Base-by-base conservation (phyloP, 306 rosid genomes). In the Aeschynomene evenia region DNA sequence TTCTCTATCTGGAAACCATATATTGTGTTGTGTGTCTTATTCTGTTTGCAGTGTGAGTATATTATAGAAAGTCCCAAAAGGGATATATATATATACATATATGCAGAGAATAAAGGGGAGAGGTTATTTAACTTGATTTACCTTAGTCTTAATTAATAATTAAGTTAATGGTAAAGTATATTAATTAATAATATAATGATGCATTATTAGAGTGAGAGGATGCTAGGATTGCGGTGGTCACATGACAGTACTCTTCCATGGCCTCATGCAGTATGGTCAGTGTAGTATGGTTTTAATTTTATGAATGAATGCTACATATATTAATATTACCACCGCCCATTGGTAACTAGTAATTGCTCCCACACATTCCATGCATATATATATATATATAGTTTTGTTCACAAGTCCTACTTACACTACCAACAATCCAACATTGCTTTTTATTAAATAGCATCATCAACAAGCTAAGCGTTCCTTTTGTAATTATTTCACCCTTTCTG, bases 191-290 rank as follows among this genome's bases (percentile, higher is more conserved):
- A n/a, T n/a, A 28, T 26, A 50, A 26, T 9, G 50, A 18, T 77
- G 65, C 74, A 79, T 73, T 83, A 57, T 78, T 57, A 66, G 79
- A 64, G 76, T 69, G 81, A 63, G 80, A 68, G 62, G 74, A 65
- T 65, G 87, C 85, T 54, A 73, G 40, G 77, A 86, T 76, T 76
- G 87, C 95, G 89, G 91, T 70, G 83, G 74, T 84, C 91, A 88
- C 91, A 74, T 86, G 86, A 78, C 68, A n/a, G n/a, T n/a, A 59
- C 68, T 39, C 54, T 51, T 63, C 59, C 63, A 48, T 26, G 69
- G 45, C 62, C 67, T 76, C 82, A 70, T 79, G 83, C 83, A 51
- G 50, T 31, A 33, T n/a, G n/a, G 60, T 49, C 80, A 55, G 53
- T 65, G 43, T 83, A 40, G 24, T 76, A n/a, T 50, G 67, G 33